Evolutionary conservation across 139 green algal genomes (phyloP).

Genomic region (Diplosphaera chodatii): DNA sequence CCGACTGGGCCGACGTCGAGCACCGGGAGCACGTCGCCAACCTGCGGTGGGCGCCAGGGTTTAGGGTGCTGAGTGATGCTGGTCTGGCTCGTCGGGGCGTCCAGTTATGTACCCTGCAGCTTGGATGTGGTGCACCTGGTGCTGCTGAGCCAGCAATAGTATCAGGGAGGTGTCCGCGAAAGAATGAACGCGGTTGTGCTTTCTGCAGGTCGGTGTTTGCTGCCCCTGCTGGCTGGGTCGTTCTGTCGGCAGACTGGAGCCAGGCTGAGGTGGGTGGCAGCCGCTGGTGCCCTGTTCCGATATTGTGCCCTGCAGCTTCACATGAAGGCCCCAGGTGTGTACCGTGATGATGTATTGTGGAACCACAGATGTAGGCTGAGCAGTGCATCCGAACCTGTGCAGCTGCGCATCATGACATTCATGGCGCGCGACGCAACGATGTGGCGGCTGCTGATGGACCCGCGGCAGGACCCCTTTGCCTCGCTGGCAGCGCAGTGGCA

Average conservation of each 20-base stretch:
- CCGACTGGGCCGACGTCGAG: neutral
- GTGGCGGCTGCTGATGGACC: conserved; percentile 36
- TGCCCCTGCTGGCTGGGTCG: conserved; percentile 20
- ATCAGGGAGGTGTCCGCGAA: too few relatives aligned
- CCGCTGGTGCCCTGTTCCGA: too few relatives aligned
- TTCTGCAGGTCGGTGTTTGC: conserved; percentile 28
- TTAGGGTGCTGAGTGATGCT: too few relatives aligned
- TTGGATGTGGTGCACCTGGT: too few relatives aligned
- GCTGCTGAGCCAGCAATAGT: too few relatives aligned
- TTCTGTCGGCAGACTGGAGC: conserved; percentile 72
- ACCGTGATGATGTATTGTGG: too few relatives aligned
- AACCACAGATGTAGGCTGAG: too few relatives aligned
- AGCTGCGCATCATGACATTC: conserved; percentile 84
- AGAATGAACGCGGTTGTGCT: neutral
- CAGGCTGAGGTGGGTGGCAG: conserved; percentile 72
- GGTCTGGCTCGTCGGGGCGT: too few relatives aligned
- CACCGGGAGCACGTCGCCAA: conserved; percentile 8
- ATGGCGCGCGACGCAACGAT: conserved; percentile 62
- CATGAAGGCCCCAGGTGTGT: too few relatives aligned
- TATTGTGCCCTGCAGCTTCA: too few relatives aligned
- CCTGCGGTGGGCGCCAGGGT: conserved; percentile 3
- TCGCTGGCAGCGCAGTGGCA: conserved; percentile 64
- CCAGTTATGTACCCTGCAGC: too few relatives aligned
- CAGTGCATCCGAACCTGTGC: too few relatives aligned
- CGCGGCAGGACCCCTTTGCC: conserved; percentile 65